These are phyloP conservation scores for Teratosphaeria viscida DNA, from an alignment of 2,329 filamentous ascomycete species.

Conservation along the genomic window DNA sequence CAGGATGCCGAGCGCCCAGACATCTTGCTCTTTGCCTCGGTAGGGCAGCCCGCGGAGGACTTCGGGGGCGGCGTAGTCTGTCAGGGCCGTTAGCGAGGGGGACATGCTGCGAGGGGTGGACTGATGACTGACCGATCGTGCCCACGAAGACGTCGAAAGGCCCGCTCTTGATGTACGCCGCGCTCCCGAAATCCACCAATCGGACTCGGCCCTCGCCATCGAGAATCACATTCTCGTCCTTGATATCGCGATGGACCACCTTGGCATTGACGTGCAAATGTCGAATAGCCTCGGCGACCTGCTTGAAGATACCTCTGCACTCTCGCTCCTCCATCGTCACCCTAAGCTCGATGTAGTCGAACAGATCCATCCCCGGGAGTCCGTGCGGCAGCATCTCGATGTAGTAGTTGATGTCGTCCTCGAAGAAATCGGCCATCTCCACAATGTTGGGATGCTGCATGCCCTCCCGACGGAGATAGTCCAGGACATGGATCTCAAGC, in stretches of 20 bases:
- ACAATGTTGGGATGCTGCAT: constrained; percentile 56
- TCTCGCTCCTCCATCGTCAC: constrained; percentile 94
- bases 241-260: constrained; percentile 96
- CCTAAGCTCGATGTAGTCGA: constrained; percentile 95
- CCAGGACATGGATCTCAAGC: constrained; percentile 90
- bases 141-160: constrained; percentile 98
- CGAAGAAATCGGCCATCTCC: constrained; percentile 60
- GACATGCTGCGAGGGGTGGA: not conserved
- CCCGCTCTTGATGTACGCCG: constrained; percentile 95
- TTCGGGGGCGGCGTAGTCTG: constrained; percentile 97
- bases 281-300: constrained; percentile 80
- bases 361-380: constrained; percentile 92
- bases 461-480: constrained; percentile 72
- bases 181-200: constrained; percentile 95
- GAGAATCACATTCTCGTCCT: constrained; percentile 94
- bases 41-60: constrained; percentile 88
- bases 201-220: constrained; percentile 95
- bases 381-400: constrained; percentile 97
- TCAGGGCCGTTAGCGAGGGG: not conserved
- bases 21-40: constrained; percentile 91
- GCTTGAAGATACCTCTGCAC: constrained; percentile 87
- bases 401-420: constrained; percentile 87
- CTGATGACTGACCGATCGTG: constrained; percentile 67
- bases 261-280: constrained; percentile 83
- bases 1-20: constrained; percentile 94